Conservation (phyloP, 148 eudicot species). For the Suaeda aralocaspica region DNA sequence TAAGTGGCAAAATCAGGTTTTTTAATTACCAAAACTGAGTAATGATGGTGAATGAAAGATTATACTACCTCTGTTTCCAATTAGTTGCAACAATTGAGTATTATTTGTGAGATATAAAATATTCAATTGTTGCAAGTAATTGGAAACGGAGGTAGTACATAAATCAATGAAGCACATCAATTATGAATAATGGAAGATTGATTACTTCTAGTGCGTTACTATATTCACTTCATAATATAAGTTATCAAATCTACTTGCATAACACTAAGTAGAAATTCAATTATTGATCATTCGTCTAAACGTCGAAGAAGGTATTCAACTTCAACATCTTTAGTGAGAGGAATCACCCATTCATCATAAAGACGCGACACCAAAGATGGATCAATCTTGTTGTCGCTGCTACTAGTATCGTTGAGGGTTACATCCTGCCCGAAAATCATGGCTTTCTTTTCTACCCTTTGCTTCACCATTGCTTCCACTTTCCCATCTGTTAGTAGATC, state of each 20-base stretch:
- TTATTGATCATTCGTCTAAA: constrained; percentile 23
- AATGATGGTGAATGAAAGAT: no score
- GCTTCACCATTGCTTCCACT: constrained; percentile 76
- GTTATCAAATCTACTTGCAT: not conserved
- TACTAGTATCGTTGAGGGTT: constrained; percentile 26
- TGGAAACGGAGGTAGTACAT: no score
- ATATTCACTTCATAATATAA: no score
- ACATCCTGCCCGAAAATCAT: constrained; percentile 72
- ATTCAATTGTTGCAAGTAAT: no score
- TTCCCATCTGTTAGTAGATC: constrained; percentile 53
- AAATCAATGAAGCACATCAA: constrained; percentile 7
- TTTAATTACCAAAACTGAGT: no score
- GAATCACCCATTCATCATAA: constrained; percentile 82
- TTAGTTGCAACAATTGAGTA: no score
- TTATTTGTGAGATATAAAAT: no score
- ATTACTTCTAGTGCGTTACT: no score
- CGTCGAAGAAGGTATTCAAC: constrained; percentile 81
- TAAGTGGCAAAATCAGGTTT: no score
- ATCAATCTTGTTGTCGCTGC: constrained; percentile 52
- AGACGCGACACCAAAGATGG: constrained; percentile 53
- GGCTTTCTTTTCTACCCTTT: constrained; percentile 77
- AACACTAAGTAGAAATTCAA: not conserved
- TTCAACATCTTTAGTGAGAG: constrained; percentile 80
- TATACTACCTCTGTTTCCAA: no score
- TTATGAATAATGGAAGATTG: not conserved